A percentile compares a stretch with the other conserved stretches of the same genome.
These are phyloP conservation scores for Cryptomeria japonica DNA, from an alignment of 75 land plant species.

Conservation along the genomic window DNA sequence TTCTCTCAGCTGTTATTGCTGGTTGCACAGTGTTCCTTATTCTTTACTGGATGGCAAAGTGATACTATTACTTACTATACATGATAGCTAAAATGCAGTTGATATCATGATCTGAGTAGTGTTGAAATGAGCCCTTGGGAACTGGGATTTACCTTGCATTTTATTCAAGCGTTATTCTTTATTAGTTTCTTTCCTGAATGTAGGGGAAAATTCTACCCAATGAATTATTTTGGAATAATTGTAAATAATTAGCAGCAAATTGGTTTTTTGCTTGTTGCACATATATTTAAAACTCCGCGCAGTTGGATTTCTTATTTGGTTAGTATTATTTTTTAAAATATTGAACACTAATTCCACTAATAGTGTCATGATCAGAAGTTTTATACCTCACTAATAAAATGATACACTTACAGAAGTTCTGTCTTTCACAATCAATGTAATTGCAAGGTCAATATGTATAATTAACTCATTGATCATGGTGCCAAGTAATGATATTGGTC, in stretches of 20 bases:
- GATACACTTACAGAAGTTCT: not conserved
- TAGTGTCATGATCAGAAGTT: not conserved
- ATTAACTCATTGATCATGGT: not conserved
- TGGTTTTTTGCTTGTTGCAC: not conserved
- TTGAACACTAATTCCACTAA: not conserved
- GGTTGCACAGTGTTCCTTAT: slow-evolving; percentile 92
- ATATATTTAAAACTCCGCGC: not conserved
- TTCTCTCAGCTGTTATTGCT: slow-evolving; percentile 93
- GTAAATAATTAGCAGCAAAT: not conserved
- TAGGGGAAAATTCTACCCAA: not conserved
- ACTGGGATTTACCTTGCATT: not conserved
- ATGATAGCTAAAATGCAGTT: not conserved
- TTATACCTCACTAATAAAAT: not conserved
- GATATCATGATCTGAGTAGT: not conserved
- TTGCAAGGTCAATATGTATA: not conserved
- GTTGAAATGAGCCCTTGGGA: not conserved
- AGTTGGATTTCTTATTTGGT: not conserved
- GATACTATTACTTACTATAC: not conserved
- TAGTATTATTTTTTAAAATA: not conserved
- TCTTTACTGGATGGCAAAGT: slow-evolving; percentile 95
- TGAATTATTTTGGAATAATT: not conserved
- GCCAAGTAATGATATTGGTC: not conserved
- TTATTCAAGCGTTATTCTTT: not conserved
- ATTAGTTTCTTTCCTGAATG: not conserved
- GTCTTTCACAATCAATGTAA: not conserved